Base-by-base conservation (phyloP, 2,329 filamentous ascomycete species). In the Talaromyces albobiverticillius region DNA sequence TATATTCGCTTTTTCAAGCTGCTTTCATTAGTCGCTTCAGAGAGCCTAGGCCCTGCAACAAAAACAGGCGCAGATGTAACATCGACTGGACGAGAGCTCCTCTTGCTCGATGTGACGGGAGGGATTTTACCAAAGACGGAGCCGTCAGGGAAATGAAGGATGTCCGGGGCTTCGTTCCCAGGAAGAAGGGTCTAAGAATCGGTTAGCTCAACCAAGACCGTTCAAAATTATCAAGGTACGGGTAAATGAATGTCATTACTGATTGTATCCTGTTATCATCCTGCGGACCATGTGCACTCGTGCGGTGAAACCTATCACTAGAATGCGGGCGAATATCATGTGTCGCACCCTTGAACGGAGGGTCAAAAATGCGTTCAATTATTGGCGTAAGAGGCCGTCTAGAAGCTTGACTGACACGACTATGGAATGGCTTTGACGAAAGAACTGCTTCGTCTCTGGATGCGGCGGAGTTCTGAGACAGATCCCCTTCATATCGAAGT, bases 61-160 rank as follows among this genome's bases (percentile, higher is more conserved):
- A 70, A 71, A 10, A 71, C 54, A 53, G 69, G 67, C 22, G 57
- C 57, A 58, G 66, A 62, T 29, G 59, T 29, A 48, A 60, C 55
- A 38, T 62, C 56, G 48, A 51, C 31, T 53, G 59, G 54, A 32
- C 58, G 59, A 25, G 57, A 41, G 14, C 56, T 53, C 40, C 51
- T 50, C 40, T 59, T 64, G 54, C 62, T 60, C 38, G 55, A 45
- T 31, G 60, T 59, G 40, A 31, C 36, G 46, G 55, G 54, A 43
- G 57, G 45, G 18, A 57, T 61, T 57, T 61, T 61, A 40, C 63
- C 60, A 49, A 63, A 58, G 18, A 62, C 54, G 41, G 57, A 53
- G 23, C 59, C 59, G 49, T 62, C 60, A 48, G 63, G 53, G 16
- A 61, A 53, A 52, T 60, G 60, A 31, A 61, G 55, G 51, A 60